Conservation (phyloP, 495 filamentous ascomycete species). For the Podospora comata region DNA sequence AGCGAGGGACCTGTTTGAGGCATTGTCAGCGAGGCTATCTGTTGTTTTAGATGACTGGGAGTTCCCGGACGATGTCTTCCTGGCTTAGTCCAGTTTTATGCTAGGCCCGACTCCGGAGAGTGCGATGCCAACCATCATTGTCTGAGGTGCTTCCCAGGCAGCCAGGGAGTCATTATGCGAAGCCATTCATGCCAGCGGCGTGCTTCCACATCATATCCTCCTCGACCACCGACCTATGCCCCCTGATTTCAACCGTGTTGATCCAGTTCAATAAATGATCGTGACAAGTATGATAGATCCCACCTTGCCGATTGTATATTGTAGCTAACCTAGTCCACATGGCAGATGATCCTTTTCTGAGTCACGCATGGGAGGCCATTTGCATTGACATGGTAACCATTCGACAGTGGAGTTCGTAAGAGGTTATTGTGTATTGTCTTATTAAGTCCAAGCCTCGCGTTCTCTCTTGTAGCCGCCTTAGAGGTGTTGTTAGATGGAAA, state of each 20-base stretch:
- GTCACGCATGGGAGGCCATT: neutral
- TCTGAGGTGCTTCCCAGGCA: neutral
- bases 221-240: neutral
- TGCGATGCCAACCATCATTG: neutral
- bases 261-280: neutral
- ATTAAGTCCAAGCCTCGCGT: no score
- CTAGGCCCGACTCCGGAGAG: neutral
- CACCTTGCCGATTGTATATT: neutral
- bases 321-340: neutral
- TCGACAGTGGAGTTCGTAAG: neutral
- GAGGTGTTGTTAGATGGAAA: no score
- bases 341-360: neutral
- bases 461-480: no score
- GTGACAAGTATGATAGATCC: neutral
- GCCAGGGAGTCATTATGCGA: neutral
- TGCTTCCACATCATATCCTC: neutral
- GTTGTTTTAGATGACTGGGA: neutral
- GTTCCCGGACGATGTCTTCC: neutral
- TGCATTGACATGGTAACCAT: neutral
- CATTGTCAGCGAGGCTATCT: neutral
- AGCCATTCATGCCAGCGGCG: neutral
- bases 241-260: neutral
- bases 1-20: neutral
- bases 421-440: no score
- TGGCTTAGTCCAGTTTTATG: slow-evolving; percentile 2